A percentile compares a stretch with the other conserved stretches of the same genome.
These are phyloP conservation scores for Calonectria hongkongensis DNA, from an alignment of 2,329 filamentous ascomycete genomes.

Conservation along the genomic window DNA sequence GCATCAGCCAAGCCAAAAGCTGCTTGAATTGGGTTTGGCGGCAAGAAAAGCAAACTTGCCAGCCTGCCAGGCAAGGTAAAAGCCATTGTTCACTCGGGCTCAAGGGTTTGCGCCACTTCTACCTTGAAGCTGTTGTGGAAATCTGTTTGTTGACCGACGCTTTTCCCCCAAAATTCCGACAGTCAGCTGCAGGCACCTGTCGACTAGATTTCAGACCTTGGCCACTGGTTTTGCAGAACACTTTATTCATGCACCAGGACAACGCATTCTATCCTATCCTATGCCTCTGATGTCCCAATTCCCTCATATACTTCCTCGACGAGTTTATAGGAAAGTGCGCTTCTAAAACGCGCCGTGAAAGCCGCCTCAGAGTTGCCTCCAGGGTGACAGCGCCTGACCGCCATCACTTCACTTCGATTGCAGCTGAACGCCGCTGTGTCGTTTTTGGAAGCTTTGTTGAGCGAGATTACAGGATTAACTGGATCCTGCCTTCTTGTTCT, in stretches of 20 bases:
- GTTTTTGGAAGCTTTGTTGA: conserved; percentile 34
- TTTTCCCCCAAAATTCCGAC: conserved; percentile 34
- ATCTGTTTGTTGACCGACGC: conserved; percentile 17
- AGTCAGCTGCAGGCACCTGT: conserved; percentile 49
- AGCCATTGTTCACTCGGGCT: not conserved
- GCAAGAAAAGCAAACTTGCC: not conserved
- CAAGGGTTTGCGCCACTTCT: conserved; percentile 14
- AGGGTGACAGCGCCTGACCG: conserved; percentile 8
- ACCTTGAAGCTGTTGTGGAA: not conserved
- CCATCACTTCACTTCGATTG: not conserved
- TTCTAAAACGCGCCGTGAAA: conserved; percentile 5
- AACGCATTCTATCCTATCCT: not conserved
- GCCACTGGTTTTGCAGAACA: conserved; percentile 13
- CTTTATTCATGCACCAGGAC: not conserved
- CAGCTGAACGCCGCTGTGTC: conserved; percentile 1
- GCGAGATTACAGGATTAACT: conserved; percentile 19
- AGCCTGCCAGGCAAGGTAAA: not conserved
- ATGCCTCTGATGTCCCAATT: not conserved
- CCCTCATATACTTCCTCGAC: not conserved
- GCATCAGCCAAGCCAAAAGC: not conserved
- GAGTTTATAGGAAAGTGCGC: not conserved
- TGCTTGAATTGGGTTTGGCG: not conserved
- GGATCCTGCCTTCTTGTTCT: conserved; percentile 41
- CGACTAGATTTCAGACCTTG: not conserved
- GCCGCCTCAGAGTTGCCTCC: not conserved